Percentiles rank a stretch among this genome's conserved stretches.
Conservation (phyloP, 768 basidiomycete genomes). For the Boletales sp. region DNA sequence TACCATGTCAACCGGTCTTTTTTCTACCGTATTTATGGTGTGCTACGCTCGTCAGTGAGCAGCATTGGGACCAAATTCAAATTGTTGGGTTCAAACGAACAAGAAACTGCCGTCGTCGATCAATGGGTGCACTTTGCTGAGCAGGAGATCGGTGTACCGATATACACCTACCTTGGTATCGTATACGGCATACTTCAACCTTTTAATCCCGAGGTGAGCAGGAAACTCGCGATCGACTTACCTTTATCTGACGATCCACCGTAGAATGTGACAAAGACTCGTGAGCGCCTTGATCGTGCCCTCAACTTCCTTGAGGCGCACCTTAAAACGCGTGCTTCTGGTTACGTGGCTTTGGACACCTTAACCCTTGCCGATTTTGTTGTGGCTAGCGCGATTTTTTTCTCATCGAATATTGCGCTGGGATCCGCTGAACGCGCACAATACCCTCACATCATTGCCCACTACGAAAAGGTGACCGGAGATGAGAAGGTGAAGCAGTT, state of each 20-base stretch:
- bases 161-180: neutral
- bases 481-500: constrained; percentile 10
- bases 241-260: too few relatives aligned
- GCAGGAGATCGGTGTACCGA: constrained; percentile 3
- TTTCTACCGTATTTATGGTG: too few relatives aligned
- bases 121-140: constrained; percentile 23
- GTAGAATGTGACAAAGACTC: neutral
- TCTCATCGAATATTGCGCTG: neutral
- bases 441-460: constrained; percentile 9
- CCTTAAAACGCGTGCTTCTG: constrained; percentile 9
- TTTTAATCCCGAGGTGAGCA: constrained; percentile 11
- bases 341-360: constrained; percentile 11
- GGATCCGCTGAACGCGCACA: constrained; percentile 11
- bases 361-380: constrained; percentile 19
- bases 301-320: constrained; percentile 12
- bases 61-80: constrained; percentile 8
- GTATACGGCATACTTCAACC: neutral
- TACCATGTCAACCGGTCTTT: neutral
- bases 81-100: constrained; percentile 9
- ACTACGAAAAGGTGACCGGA: constrained; percentile 14
- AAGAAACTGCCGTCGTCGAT: constrained; percentile 12
- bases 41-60: constrained; percentile 6
- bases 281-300: constrained; percentile 4
- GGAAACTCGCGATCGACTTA: too few relatives aligned
- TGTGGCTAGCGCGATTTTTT: constrained; percentile 2